Base-by-base conservation (phyloP, 768 basidiomycete genomes). In the Albatrellus ellisii region DNA sequence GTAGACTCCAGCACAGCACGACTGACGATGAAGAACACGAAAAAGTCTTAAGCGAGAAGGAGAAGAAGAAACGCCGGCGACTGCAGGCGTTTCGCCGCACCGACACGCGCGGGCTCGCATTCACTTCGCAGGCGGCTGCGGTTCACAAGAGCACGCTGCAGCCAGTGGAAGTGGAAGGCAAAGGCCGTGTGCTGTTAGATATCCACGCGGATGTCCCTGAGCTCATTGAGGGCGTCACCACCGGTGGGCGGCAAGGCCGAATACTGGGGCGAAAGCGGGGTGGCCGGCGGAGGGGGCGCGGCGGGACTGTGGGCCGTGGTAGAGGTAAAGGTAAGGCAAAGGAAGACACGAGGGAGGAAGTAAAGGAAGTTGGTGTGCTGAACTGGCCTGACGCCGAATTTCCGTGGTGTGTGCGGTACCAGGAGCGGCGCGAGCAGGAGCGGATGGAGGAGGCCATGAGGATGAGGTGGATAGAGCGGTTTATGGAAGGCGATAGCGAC, bases 321-420 rank as follows among this genome's bases (percentile, higher is more conserved):
- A 15, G 10, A 21, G 34, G 11, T 4, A 14, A 11, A 10, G n/a
- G 41, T 26, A 34, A 24, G 18, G 17, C 46, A 43, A 14, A n/a
- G 11, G 31, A 18, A 33, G 11, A 26, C 29, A n/a, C 32, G 28
- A 18, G 39, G 28, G 20, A 34, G 44, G 26, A 27, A 8, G 27
- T 29, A 18, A 40, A 35, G 6, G 40, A 35, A 21, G 31, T 36
- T n/a, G 42, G 43, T 12, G 48, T 60, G 41, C 80, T 83, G 8
- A 78, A 83, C 53, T 88, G 86, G 85, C 79, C 78, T 6, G 86
- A 89, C 52, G 49, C 65, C 6, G 75, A 76, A 58, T 87, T 86
- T 52, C 85, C 86, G 17, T 89, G 85, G 86, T 70, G 70, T 37
- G 54, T 78, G 48, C 65, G 77, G 41, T 65, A 62, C n/a, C 66